A percentile compares a stretch with the other conserved stretches of the same genome.
Conservation (phyloP, 2,329 filamentous ascomycete species). For the Fusarium nematophilum region DNA sequence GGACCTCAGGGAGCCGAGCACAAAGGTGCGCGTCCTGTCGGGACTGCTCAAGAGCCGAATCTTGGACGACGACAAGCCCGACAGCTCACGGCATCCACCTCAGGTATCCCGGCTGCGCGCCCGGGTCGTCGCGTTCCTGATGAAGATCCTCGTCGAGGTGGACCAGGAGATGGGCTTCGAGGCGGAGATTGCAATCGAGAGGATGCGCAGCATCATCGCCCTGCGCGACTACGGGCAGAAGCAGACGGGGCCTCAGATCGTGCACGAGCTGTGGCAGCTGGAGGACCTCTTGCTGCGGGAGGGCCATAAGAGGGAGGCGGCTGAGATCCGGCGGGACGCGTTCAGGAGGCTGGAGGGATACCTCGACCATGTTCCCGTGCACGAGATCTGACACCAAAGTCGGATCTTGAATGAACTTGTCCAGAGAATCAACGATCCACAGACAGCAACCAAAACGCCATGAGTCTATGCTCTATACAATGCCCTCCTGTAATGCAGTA, state of each 20-base stretch:
- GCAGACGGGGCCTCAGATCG: constrained; percentile 3
- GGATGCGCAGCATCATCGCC: constrained; percentile 6
- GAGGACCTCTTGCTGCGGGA: constrained; percentile 4
- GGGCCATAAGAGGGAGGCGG: constrained; percentile 1
- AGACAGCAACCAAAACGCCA: constrained; percentile 24
- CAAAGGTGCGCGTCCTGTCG: neutral
- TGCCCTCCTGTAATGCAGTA: constrained; percentile 15
- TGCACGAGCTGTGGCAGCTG: constrained; percentile 20
- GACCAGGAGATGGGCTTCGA: constrained; percentile 8
- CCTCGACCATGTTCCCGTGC: neutral
- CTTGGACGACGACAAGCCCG: neutral
- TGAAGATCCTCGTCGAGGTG: constrained; percentile 15
- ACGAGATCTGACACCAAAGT: neutral
- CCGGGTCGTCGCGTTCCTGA: constrained; percentile 11
- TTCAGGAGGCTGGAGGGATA: constrained; percentile 20
- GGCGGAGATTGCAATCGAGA: constrained; percentile 7
- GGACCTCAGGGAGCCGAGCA: neutral
- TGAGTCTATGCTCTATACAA: constrained; percentile 35
- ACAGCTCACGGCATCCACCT: neutral
- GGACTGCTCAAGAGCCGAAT: constrained; percentile 9
- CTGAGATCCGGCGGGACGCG: constrained; percentile 2
- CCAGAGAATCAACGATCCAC: neutral
- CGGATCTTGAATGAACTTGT: too few relatives aligned
- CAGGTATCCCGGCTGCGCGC: constrained; percentile 4
- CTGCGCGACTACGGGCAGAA: constrained; percentile 22